Evolutionary conservation across 208 protist genomes (phyloP).

Genomic region (Trypanosoma scelopori): DNA sequence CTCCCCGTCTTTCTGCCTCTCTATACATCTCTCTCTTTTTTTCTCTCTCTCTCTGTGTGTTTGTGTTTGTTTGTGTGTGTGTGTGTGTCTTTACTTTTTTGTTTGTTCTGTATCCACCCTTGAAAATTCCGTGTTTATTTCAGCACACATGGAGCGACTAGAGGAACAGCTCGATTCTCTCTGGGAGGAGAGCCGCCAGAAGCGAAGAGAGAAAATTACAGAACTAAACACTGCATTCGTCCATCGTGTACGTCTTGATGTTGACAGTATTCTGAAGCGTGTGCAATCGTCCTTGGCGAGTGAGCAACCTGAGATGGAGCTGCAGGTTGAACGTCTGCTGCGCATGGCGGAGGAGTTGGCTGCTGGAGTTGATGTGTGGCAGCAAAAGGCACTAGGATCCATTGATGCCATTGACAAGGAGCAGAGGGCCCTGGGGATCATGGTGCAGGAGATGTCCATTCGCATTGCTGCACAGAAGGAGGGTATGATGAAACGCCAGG

Average conservation of each 20-base stretch:
- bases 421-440: slow-evolving; percentile 57
- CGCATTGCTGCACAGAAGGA: slow-evolving; percentile 39
- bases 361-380: slow-evolving; percentile 76
- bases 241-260: slow-evolving; percentile 44
- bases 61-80: background rate
- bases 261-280: slow-evolving; percentile 35
- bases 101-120: slow-evolving; percentile 25
- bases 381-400: slow-evolving; percentile 65
- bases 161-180: slow-evolving; percentile 58
- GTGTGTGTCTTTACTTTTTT: slow-evolving; percentile 8
- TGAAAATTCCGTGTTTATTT: background rate
- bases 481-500: slow-evolving; percentile 51
- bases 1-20: too few species aligned
- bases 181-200: slow-evolving; percentile 32
- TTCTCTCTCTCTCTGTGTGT: background rate
- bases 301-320: slow-evolving; percentile 58
- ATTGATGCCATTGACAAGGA: slow-evolving; percentile 76
- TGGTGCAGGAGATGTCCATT: slow-evolving; percentile 66
- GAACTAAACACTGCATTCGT: slow-evolving; percentile 30
- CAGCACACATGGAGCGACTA: slow-evolving; percentile 13
- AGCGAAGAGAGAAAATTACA: slow-evolving; percentile 18
- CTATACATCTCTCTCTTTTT: background rate
- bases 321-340: slow-evolving; percentile 60
- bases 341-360: slow-evolving; percentile 68
- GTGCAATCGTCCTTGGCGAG: slow-evolving; percentile 44